Percentiles rank a stretch among this genome's conserved stretches.
These are phyloP conservation scores for Cryptosporidium baileyi DNA, from an alignment of 169 alveolate species.

Conservation along the genomic window DNA sequence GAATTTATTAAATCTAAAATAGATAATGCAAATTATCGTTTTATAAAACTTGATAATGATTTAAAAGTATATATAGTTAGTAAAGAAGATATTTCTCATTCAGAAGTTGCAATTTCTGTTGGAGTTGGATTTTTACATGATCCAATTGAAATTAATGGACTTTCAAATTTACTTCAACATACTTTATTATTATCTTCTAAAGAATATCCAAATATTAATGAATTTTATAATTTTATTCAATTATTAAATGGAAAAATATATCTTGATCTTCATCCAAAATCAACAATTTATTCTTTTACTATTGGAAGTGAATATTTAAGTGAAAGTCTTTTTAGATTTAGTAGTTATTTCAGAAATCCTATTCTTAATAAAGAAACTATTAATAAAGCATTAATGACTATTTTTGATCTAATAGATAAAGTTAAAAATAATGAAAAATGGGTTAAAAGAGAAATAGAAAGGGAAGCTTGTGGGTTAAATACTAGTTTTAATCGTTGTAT, in stretches of 20 bases:
- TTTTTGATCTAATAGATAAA: conserved; percentile 1
- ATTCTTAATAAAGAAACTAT: conserved; percentile 8
- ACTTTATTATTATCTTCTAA: conserved; percentile 11
- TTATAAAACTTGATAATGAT: conserved; percentile 9
- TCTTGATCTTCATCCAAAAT: conserved; percentile 1
- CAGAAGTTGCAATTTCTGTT: conserved; percentile 46
- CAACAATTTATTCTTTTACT: conserved; percentile 21
- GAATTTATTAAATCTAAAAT: conserved; percentile 14
- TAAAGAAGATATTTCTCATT: conserved; percentile 8
- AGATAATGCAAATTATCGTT: conserved; percentile 33
- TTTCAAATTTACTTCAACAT: conserved; percentile 40
- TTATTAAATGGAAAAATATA: conserved; percentile 25
- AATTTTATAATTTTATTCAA: conserved; percentile 34
- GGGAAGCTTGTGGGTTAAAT: background rate
- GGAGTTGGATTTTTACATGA: conserved; percentile 35
- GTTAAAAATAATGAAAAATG: conserved; percentile 11
- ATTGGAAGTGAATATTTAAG: conserved; percentile 40
- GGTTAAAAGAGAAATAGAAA: conserved; percentile 24
- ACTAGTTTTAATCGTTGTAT: background rate
- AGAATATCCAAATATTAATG: conserved; percentile 31
- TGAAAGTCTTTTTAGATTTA: conserved; percentile 27
- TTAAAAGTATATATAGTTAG: conserved; percentile 30
- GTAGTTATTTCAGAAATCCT: conserved; percentile 43
- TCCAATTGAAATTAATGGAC: conserved; percentile 23
- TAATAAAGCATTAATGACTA: conserved; percentile 17